Evolutionary conservation across 176 grass and related monocot species (phyloP).

Genomic region (Alloteropsis semialata): DNA sequence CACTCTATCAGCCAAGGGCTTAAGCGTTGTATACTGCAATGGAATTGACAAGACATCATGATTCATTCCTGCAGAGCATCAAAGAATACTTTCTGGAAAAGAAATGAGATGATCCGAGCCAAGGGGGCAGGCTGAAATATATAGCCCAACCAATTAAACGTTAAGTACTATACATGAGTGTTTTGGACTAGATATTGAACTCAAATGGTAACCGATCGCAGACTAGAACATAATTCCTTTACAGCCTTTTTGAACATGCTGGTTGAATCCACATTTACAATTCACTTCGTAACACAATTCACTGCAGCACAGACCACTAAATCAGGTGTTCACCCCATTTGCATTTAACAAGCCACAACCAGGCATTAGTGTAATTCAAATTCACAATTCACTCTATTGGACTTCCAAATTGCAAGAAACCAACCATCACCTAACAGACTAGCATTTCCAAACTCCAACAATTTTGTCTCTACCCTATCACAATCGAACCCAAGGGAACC

Average conservation of each 20-base stretch:
- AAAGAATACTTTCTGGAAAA: conserved; percentile 17
- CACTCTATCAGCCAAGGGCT: conserved; percentile 75
- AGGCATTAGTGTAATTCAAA: not conserved
- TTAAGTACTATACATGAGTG: not conserved
- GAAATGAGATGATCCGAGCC: not conserved
- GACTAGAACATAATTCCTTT: not conserved
- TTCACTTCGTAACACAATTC: not conserved
- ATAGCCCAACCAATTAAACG: not conserved
- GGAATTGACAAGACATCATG: not conserved
- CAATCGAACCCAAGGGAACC: not conserved
- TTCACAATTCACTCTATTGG: not conserved
- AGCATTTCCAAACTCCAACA: not conserved
- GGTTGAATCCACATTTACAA: not conserved
- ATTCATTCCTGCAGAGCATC: not conserved
- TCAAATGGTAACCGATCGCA: not conserved
- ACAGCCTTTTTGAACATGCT: not conserved
- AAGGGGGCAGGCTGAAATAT: not conserved
- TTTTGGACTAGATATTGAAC: not conserved
- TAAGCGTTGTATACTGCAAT: conserved; percentile 68
- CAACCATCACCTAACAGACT: not conserved
- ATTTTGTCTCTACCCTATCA: not conserved
- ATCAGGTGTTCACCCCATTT: not conserved
- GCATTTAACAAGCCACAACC: not conserved
- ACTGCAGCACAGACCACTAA: not conserved
- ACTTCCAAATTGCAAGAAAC: not conserved